Evolutionary conservation across 169 alveolate genomes (phyloP).

Genomic region (Cryptosporidium sp.): DNA sequence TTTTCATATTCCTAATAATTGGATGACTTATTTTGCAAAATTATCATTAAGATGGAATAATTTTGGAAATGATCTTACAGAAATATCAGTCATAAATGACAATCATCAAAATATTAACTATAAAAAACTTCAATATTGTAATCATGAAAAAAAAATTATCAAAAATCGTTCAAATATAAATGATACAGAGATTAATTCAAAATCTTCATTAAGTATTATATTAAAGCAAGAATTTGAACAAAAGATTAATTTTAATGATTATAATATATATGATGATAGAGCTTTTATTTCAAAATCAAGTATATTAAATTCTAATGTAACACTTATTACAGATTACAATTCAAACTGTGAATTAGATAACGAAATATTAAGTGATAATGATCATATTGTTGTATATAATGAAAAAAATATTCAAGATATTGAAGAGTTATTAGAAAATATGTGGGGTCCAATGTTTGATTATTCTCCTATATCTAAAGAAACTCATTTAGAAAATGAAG

Average conservation of each 20-base stretch:
- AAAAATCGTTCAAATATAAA: neutral
- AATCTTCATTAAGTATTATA: conserved; percentile 23
- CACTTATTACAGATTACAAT: conserved; percentile 11
- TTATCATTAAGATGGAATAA: conserved; percentile 64
- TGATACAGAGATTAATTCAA: neutral
- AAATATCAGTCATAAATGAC: neutral
- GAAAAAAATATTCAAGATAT: conserved; percentile 39
- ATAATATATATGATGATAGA: conserved; percentile 12
- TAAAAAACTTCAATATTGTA: neutral
- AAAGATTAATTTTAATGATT: neutral
- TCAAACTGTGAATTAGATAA: conserved; percentile 27
- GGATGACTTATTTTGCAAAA: conserved; percentile 69
- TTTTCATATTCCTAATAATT: conserved; percentile 52
- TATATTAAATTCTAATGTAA: neutral
- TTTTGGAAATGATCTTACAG: conserved; percentile 39
- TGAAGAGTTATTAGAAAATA: conserved; percentile 38
- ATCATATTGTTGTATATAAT: conserved; percentile 12
- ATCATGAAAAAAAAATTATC: neutral
- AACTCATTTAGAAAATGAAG: neutral
- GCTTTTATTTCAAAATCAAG: conserved; percentile 34
- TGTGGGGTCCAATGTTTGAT: conserved; percentile 58
- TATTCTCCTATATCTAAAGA: neutral
- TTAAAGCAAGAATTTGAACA: conserved; percentile 27
- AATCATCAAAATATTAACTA: neutral
- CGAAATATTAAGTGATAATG: neutral